phyloP scores from a whole-genome alignment of 768 basidiomycete species.

The Pleurotus sapidus region DNA sequence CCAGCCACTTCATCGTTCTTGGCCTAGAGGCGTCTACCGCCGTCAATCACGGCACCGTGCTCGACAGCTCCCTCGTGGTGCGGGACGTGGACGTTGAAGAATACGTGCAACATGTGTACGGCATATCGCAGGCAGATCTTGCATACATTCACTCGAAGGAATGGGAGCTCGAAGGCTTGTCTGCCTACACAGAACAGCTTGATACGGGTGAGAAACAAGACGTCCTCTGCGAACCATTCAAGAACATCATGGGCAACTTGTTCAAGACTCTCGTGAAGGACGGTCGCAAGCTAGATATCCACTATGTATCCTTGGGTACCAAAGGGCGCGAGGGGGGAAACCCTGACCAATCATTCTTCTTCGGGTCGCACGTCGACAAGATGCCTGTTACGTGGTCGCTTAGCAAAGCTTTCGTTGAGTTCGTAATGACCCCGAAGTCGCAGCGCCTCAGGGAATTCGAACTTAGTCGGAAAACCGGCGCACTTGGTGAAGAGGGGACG shows the following conservation, averaged over 20 bases:
- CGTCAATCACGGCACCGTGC: too few species aligned
- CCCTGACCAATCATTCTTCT: not conserved
- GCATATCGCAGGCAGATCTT: not conserved
- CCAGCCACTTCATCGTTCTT: too few species aligned
- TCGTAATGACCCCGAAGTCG: not conserved
- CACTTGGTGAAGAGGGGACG: not conserved
- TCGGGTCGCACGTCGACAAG: not conserved
- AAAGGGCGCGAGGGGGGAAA: not conserved
- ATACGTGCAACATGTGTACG: not conserved
- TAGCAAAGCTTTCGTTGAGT: not conserved
- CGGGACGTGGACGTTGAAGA: too few species aligned
- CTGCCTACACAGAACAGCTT: not conserved
- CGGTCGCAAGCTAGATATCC: not conserved
- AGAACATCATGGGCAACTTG: not conserved
- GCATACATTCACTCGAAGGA: not conserved
- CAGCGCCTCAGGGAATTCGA: not conserved
- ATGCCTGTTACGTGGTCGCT: not conserved
- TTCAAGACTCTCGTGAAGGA: not conserved
- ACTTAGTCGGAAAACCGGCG: not conserved
- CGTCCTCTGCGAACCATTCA: not conserved
- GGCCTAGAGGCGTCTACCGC: too few species aligned
- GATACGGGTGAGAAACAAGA: not conserved
- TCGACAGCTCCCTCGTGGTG: too few species aligned
- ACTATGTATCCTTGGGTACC: not conserved
- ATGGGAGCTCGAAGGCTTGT: not conserved